These are phyloP conservation scores for Metschnikowia drakensbergensis DNA, from an alignment of 805 yeast species.

Conservation along the genomic window DNA sequence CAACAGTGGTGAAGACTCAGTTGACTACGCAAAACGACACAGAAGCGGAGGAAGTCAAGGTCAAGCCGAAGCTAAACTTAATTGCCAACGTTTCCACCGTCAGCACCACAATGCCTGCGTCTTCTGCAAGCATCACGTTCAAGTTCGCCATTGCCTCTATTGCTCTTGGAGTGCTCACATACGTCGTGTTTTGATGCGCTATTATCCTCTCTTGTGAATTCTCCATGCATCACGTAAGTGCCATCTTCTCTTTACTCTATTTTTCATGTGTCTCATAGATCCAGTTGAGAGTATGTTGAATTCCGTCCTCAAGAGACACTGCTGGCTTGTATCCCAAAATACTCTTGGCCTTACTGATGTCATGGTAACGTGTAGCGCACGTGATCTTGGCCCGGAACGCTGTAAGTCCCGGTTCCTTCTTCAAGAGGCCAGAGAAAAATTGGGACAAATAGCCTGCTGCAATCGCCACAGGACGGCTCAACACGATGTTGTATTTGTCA, in stretches of 20 bases:
- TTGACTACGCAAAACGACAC: background rate
- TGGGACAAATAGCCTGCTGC: constrained; percentile 79
- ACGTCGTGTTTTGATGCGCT: background rate
- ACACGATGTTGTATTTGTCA: constrained; percentile 62
- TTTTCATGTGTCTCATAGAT: constrained; percentile 60
- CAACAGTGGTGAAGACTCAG: constrained; percentile 11
- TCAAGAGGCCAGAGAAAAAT: constrained; percentile 60
- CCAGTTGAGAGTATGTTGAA: constrained; percentile 77
- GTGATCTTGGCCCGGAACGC: constrained; percentile 92
- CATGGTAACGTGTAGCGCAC: constrained; percentile 91
- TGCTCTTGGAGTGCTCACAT: constrained; percentile 6
- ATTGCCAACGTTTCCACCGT: constrained; percentile 4
- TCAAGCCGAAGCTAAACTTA: constrained; percentile 10
- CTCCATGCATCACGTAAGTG: background rate
- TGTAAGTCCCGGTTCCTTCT: constrained; percentile 90
- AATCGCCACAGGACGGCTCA: constrained; percentile 74
- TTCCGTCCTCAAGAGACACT: constrained; percentile 76
- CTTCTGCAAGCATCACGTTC: constrained; percentile 5
- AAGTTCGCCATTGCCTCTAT: constrained; percentile 5
- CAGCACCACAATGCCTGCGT: constrained; percentile 1
- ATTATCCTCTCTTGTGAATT: too few species aligned
- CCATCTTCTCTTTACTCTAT: background rate
- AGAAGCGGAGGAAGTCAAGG: background rate
- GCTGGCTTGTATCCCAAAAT: constrained; percentile 76
- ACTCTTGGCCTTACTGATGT: constrained; percentile 79